phyloP scores from a whole-genome alignment of 2,329 filamentous ascomycete genomes.

The Venturia pyrina region DNA sequence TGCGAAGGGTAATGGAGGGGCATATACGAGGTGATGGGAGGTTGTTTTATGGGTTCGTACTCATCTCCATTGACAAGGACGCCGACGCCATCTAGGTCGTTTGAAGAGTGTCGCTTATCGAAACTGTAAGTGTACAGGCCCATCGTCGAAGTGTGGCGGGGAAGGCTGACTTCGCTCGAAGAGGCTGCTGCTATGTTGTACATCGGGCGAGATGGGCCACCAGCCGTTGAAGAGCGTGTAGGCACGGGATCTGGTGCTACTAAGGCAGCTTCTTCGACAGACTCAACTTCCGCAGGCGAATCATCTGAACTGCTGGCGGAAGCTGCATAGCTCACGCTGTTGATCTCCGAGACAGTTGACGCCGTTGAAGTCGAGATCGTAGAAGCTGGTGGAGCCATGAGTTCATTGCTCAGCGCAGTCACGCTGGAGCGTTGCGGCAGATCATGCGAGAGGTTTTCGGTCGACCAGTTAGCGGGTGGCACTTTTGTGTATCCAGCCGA shows the following conservation, averaged over 20 bases:
- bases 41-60: constrained; percentile 5
- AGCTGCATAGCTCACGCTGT: background rate
- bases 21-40: background rate
- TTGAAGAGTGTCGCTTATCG: background rate
- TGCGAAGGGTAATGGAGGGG: background rate
- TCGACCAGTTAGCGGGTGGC: background rate
- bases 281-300: background rate
- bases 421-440: background rate
- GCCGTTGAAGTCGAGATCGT: background rate
- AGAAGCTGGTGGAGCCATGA: constrained; percentile 1
- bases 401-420: background rate
- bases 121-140: constrained; percentile 1
- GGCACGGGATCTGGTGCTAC: background rate
- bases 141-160: background rate
- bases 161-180: background rate
- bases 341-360: constrained; percentile 1
- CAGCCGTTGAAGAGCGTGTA: background rate
- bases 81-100: background rate
- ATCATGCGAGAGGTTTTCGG: background rate
- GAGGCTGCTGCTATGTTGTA: constrained; percentile 1
- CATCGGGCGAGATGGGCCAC: background rate
- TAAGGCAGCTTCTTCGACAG: background rate
- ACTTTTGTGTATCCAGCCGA: background rate
- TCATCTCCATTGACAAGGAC: background rate
- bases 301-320: background rate